Evolutionary conservation across 1,139 yeast genomes (phyloP), one percentile per base, ranked within the genome.

Genomic region (Chernovozyma sophiae-reginae): DNA sequence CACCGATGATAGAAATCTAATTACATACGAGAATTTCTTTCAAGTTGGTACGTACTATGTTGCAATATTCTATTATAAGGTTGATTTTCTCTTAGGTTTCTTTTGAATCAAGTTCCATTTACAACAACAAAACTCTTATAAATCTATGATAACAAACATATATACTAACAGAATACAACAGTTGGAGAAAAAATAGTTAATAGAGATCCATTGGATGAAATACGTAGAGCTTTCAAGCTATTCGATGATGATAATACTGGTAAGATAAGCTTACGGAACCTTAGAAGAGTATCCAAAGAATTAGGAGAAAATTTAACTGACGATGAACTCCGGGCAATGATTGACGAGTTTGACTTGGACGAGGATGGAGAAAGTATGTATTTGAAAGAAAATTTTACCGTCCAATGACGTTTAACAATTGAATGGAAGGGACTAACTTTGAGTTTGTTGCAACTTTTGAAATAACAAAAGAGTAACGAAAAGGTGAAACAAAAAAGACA

Each of bases 341-440:
- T 94, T 47, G 97, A 90, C 45, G 98, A 92, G 60, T 94, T 94
- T 55, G 99, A 94, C 61, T 65, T 92, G 41, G 97, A 94, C 58
- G 96, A 86, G 44, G 98, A 94, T 57, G 98, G 97, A 34, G 96
- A 86, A 49, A 89, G 74, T 69, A 63, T 37, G 75, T 68, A 60
- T 53, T 10, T n/a, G n/a, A 4, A n/a, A n/a, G n/a, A n/a, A n/a
- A n/a, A n/a, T n/a, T n/a, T n/a, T 11, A 14, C 17, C 14, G 13
- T 12, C 15, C 14, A 10, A 1, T 17, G 16, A 6, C 7, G 12
- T 28, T 11, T 15, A 7, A 14, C 30, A 8, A 28, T 28, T 14
- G 15, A 8, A 16, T 15, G 17, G 13, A 26, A n/a, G n/a, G n/a
- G n/a, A n/a, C 30, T 14, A 25, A 18, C 30, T 13, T 13, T 11